Evolutionary conservation across 2,329 filamentous ascomycete genomes (phyloP), one percentile per base, ranked within the genome.

Genomic region (Penicillium sp.): DNA sequence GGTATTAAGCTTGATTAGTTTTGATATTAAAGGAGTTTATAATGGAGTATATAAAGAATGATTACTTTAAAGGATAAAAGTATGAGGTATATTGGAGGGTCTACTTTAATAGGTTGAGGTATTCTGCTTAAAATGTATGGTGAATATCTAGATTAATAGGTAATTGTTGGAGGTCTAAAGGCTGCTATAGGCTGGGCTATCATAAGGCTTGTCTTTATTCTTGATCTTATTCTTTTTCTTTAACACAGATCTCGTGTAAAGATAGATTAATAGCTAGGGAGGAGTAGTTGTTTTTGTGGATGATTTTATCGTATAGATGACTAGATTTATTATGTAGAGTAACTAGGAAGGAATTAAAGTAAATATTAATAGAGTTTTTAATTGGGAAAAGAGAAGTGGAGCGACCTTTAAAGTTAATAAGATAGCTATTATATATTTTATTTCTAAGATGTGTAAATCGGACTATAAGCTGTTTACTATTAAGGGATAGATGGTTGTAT

Each of bases 21-120:
- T 56, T 49, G 45, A 56, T 46, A 24, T 52, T 13, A 56, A 56
- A 38, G 54, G 49, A 0, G 49, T 49, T 18, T 56, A 56, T 32
- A 56, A 53, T 45, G 63, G 74, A 14, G 71, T 62, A 0, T 72
- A 58, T 24, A 74, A 73, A 52, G 65, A 73, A 42, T 52, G 69
- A 59, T 52, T 74, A 32, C 39, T 74, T 36, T 58, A 71, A 43
- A 71, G 72, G 47, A 63, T 76, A 36, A 63, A 61, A 58, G 58
- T 59, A 22, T 52, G 66, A 59, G 57, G 65, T 18, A 67, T 73
- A 47, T 69, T 62, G 21, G 53, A 59, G 10, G 52, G 1, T 2
- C 40, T 64, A 34, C 51, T 63, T 11, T 56, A 52, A 14, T 72
- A 49, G 66, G 56, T 72, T 11, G 47, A 65, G n/a, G 57, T 53